Percentiles rank a stretch among this genome's conserved stretches.
Conservation (phyloP, 1,284 basidiomycete genomes). For the Tranzscheliella williamsii region DNA sequence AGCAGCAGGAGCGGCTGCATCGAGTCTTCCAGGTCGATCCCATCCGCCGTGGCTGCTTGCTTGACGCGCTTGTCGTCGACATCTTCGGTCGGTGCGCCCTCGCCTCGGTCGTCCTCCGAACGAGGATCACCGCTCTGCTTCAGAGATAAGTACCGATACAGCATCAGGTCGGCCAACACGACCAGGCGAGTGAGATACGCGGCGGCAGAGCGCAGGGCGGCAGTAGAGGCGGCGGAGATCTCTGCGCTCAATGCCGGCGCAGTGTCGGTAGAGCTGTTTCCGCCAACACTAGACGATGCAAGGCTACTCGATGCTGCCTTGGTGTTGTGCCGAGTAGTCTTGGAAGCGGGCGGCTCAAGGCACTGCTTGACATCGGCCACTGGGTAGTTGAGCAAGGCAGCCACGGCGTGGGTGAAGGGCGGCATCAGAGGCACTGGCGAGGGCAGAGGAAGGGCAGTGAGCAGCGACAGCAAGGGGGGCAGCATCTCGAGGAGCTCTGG, state of each 20-base stretch:
- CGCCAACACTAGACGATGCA: no score
- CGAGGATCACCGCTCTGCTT: background rate
- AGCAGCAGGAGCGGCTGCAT: constrained; percentile 42
- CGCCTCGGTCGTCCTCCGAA: no score
- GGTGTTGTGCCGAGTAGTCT: background rate
- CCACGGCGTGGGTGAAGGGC: constrained; percentile 50
- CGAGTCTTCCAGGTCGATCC: constrained; percentile 42
- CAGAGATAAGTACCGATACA: constrained; percentile 18
- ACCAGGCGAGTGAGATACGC: constrained; percentile 19
- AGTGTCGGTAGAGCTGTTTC: no score
- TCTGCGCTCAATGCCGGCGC: constrained; percentile 1
- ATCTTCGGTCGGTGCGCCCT: constrained; percentile 17
- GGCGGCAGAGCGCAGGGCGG: constrained; percentile 12
- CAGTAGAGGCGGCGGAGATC: constrained; percentile 14
- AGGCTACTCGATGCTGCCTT: background rate
- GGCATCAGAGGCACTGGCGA: constrained; percentile 33
- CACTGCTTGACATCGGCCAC: constrained; percentile 10
- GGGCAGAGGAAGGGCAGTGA: constrained; percentile 19
- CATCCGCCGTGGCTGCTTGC: constrained; percentile 17
- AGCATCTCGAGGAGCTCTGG: constrained; percentile 32
- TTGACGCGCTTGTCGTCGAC: constrained; percentile 27
- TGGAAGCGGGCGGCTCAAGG: background rate
- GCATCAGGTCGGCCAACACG: constrained; percentile 21
- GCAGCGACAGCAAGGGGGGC: constrained; percentile 28
- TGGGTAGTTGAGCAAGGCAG: constrained; percentile 51